phyloP scores from a whole-genome alignment of 2,329 filamentous ascomycete species.

The Paraphoma chrysanthemicola region DNA sequence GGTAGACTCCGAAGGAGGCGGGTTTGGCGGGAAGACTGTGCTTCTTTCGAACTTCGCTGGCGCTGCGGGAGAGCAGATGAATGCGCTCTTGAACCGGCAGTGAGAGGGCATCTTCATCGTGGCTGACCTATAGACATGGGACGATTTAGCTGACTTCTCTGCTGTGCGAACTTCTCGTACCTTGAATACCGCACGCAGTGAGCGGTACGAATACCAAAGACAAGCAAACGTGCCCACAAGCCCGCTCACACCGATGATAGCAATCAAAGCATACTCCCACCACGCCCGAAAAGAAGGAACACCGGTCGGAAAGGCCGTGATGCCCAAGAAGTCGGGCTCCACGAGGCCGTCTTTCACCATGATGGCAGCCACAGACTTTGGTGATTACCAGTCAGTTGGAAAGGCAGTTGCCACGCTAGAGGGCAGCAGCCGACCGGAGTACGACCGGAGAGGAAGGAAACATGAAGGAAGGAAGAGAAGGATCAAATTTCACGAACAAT shows the following conservation, averaged over 20 bases:
- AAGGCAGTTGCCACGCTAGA: not conserved
- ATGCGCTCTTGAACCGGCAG: constrained; percentile 40
- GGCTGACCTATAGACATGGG: constrained; percentile 20
- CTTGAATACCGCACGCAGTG: constrained; percentile 23
- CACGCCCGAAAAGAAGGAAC: constrained; percentile 28
- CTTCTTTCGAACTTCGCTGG: constrained; percentile 25
- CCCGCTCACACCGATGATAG: constrained; percentile 39
- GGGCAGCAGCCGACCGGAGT: not conserved
- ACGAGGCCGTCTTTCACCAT: constrained; percentile 5
- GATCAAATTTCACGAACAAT: not conserved
- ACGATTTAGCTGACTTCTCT: constrained; percentile 3
- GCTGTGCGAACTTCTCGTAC: constrained; percentile 17
- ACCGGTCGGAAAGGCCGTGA: constrained; percentile 37
- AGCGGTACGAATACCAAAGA: constrained; percentile 32
- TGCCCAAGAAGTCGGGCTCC: constrained; percentile 32
- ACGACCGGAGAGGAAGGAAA: not conserved
- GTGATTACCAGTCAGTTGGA: not conserved
- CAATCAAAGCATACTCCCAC: constrained; percentile 44
- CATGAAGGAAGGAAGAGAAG: constrained; percentile 6
- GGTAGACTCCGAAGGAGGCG: constrained; percentile 45
- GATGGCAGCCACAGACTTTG: not conserved
- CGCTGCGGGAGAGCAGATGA: constrained; percentile 31
- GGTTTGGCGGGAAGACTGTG: constrained; percentile 33
- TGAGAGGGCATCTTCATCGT: constrained; percentile 25
- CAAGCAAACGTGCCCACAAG: constrained; percentile 34